A percentile compares a stretch with the other conserved stretches of the same genome.
Evolutionary conservation across 2,329 filamentous ascomycete genomes (phyloP).

Genomic region (Lachnellula occidentalis): DNA sequence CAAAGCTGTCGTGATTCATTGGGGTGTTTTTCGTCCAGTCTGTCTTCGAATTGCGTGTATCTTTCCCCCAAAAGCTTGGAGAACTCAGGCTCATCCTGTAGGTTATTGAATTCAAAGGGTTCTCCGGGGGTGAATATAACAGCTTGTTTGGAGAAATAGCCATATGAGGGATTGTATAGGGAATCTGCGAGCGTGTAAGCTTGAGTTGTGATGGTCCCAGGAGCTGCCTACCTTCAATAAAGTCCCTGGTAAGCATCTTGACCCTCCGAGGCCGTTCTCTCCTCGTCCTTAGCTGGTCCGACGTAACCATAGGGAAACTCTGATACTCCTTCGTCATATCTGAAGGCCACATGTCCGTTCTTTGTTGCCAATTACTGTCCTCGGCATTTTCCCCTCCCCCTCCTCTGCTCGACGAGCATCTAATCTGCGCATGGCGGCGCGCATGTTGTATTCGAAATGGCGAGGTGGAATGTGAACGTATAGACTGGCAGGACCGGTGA

Average conservation of each 20-base stretch:
- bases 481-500: slow-evolving; percentile 59
- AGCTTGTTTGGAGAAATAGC: slow-evolving; percentile 93
- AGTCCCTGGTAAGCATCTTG: slow-evolving; percentile 97
- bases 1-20: slow-evolving; percentile 82
- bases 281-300: slow-evolving; percentile 67
- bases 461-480: slow-evolving; percentile 36
- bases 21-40: slow-evolving; percentile 63
- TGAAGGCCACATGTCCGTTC: slow-evolving; percentile 65
- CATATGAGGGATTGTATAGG: slow-evolving; percentile 89
- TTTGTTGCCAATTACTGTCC: slow-evolving; percentile 81
- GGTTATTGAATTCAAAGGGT: slow-evolving; percentile 78
- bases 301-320: slow-evolving; percentile 77
- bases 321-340: slow-evolving; percentile 79
- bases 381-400: slow-evolving; percentile 23
- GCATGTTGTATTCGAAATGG: slow-evolving; percentile 33
- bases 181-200: slow-evolving; percentile 57
- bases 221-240: slow-evolving; percentile 71
- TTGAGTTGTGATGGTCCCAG: neutral
- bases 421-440: slow-evolving; percentile 34
- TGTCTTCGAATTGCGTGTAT: slow-evolving; percentile 87
- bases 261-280: slow-evolving; percentile 76
- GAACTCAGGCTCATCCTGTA: slow-evolving; percentile 84
- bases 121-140: slow-evolving; percentile 92
- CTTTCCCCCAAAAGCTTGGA: slow-evolving; percentile 68
- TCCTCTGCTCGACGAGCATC: slow-evolving; percentile 21